A percentile compares a stretch with the other conserved stretches of the same genome.
These are phyloP conservation scores for Zymoseptoria tritici DNA, from an alignment of 2,329 filamentous ascomycete genomes.

Conservation along the genomic window DNA sequence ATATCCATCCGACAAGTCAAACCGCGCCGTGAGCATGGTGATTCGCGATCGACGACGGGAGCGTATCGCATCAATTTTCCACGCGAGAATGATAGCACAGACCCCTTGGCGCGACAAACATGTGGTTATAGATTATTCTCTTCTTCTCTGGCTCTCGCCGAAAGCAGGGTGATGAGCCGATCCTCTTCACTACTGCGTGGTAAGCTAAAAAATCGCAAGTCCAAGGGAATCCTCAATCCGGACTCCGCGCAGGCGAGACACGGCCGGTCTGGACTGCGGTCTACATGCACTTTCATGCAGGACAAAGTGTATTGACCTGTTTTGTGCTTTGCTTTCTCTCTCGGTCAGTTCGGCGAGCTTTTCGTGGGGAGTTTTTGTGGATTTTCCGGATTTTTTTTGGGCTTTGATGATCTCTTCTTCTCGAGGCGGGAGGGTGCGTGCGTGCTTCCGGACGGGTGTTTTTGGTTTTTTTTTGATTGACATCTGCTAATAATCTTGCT, in stretches of 20 bases:
- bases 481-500: neutral
- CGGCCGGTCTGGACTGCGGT: neutral
- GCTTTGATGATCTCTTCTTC: neutral
- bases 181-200: neutral
- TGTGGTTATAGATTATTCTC: no score
- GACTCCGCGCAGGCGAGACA: neutral
- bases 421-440: neutral
- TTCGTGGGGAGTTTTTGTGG: no score
- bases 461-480: neutral
- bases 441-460: neutral
- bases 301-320: neutral
- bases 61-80: no score
- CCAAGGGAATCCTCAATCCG: no score
- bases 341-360: neutral
- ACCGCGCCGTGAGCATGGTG: no score
- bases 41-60: no score
- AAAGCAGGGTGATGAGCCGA: no score
- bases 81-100: neutral
- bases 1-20: neutral
- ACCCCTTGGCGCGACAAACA: no score
- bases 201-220: neutral
- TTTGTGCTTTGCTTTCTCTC: neutral
- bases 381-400: no score
- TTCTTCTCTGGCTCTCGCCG: no score
- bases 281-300: neutral